A percentile compares a stretch with the other conserved stretches of the same genome.
Conservation (phyloP, 2,329 filamentous ascomycete genomes). For the Elsinoe perseae region DNA sequence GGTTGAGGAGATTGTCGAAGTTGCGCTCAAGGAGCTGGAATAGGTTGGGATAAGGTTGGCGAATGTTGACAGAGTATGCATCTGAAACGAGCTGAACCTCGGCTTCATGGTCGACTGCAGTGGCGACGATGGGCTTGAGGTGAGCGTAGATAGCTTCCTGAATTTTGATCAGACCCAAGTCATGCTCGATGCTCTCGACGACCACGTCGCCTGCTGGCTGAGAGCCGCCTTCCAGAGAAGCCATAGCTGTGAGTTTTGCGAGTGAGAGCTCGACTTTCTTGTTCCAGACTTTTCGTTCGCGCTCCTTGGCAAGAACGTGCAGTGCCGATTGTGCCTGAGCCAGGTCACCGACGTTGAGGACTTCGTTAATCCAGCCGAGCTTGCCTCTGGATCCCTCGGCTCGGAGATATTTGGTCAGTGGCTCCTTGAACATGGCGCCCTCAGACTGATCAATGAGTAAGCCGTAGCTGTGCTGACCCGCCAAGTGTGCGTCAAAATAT, state of each 20-base stretch:
- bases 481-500: slow-evolving; percentile 60
- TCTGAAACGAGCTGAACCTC: slow-evolving; percentile 60
- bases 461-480: slow-evolving; percentile 16
- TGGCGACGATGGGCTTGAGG: slow-evolving; percentile 58
- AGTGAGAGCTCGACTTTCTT: slow-evolving; percentile 90
- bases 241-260: slow-evolving; percentile 67
- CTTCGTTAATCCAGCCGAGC: slow-evolving; percentile 91
- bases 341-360: slow-evolving; percentile 68
- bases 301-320: slow-evolving; percentile 58
- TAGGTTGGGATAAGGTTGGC: slow-evolving; percentile 54
- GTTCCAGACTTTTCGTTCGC: slow-evolving; percentile 78
- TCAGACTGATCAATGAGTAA: slow-evolving; percentile 49
- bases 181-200: slow-evolving; percentile 37
- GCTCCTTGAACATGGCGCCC: slow-evolving; percentile 60
- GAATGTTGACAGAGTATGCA: slow-evolving; percentile 16
- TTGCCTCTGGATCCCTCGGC: slow-evolving; percentile 64
- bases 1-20: slow-evolving; percentile 61
- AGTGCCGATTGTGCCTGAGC: slow-evolving; percentile 64
- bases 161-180: slow-evolving; percentile 64
- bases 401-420: slow-evolving; percentile 71
- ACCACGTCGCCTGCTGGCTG: slow-evolving; percentile 1
- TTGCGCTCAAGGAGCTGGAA: slow-evolving; percentile 62
- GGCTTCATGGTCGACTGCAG: slow-evolving; percentile 71
- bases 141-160: slow-evolving; percentile 71
- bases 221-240: slow-evolving; percentile 40